Evolutionary conservation across 768 basidiomycete species (phyloP).

Genomic region (Lentinula lateritia): DNA sequence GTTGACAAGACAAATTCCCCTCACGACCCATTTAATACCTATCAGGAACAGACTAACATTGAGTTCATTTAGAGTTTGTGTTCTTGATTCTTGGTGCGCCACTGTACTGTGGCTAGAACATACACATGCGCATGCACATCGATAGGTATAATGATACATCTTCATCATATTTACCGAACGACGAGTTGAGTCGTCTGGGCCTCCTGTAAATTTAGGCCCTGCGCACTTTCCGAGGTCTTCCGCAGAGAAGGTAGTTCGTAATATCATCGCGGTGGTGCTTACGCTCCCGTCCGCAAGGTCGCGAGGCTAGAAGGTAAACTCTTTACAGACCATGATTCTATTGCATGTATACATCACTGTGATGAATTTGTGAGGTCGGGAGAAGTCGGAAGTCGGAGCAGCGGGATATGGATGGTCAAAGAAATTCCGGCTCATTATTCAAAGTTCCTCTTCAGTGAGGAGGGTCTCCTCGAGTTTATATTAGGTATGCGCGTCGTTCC

Average conservation of each 20-base stretch:
- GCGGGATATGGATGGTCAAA: neutral
- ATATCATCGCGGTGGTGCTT: neutral
- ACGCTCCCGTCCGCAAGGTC: neutral
- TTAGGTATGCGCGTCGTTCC: neutral
- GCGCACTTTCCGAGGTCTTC: neutral
- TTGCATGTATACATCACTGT: too few relatives aligned
- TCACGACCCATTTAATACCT: neutral
- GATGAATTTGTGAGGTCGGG: neutral
- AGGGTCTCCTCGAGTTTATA: neutral
- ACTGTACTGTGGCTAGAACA: neutral
- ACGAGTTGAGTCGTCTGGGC: neutral
- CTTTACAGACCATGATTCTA: neutral
- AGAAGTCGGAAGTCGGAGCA: neutral
- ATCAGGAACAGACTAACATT: neutral
- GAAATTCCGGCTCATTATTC: neutral
- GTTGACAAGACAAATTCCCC: too few relatives aligned
- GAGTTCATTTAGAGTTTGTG: neutral
- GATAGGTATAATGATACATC: neutral
- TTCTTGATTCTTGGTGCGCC: neutral
- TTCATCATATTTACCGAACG: neutral
- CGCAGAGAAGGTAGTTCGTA: neutral
- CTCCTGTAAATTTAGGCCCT: neutral
- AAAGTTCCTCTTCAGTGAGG: too few relatives aligned
- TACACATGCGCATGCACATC: neutral
- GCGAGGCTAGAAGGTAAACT: neutral